A percentile compares a stretch with the other conserved stretches of the same genome.
These are phyloP conservation scores for Kodamaea fungicola DNA, from an alignment of 1,139 yeast species.

Conservation along the genomic window DNA sequence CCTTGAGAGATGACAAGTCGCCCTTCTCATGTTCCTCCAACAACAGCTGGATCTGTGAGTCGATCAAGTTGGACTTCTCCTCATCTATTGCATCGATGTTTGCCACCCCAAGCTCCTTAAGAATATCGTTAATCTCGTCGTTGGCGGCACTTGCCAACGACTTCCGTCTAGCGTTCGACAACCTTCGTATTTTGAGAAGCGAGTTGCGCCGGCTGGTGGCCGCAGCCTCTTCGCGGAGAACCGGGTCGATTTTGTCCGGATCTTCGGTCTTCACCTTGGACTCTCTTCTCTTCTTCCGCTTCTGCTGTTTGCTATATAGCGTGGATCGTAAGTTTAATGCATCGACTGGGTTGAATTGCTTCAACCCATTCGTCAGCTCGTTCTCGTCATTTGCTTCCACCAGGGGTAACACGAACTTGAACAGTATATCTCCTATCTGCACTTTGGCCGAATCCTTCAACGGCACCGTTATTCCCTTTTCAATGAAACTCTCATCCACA, in stretches of 20 bases:
- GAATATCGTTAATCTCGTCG: slow-evolving; percentile 39
- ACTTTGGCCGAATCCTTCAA: slow-evolving; percentile 76
- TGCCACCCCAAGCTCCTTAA: slow-evolving; percentile 37
- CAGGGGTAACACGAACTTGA: slow-evolving; percentile 77
- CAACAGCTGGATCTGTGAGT: slow-evolving; percentile 34
- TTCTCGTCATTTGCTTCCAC: slow-evolving; percentile 30
- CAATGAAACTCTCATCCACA: slow-evolving; percentile 85
- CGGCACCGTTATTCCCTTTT: slow-evolving; percentile 86
- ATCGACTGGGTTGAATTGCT: slow-evolving; percentile 50
- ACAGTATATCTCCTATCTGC: slow-evolving; percentile 90
- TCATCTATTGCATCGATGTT: slow-evolving; percentile 36
- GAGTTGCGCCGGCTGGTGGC: slow-evolving; percentile 12
- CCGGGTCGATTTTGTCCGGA: not conserved
- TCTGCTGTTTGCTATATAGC: slow-evolving; percentile 24
- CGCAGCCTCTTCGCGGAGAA: not conserved
- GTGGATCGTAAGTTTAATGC: slow-evolving; percentile 51
- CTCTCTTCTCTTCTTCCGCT: slow-evolving; percentile 9
- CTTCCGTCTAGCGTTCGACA: slow-evolving; percentile 38
- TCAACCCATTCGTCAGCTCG: slow-evolving; percentile 16
- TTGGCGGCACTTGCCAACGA: slow-evolving; percentile 39
- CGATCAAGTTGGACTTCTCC: slow-evolving; percentile 32
- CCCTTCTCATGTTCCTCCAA: slow-evolving; percentile 22
- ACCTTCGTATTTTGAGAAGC: slow-evolving; percentile 22
- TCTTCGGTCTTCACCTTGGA: slow-evolving; percentile 8
- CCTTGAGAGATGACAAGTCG: slow-evolving; percentile 12